phyloP scores from a whole-genome alignment of 306 rosid genomes.

The Luffa acutangula region DNA sequence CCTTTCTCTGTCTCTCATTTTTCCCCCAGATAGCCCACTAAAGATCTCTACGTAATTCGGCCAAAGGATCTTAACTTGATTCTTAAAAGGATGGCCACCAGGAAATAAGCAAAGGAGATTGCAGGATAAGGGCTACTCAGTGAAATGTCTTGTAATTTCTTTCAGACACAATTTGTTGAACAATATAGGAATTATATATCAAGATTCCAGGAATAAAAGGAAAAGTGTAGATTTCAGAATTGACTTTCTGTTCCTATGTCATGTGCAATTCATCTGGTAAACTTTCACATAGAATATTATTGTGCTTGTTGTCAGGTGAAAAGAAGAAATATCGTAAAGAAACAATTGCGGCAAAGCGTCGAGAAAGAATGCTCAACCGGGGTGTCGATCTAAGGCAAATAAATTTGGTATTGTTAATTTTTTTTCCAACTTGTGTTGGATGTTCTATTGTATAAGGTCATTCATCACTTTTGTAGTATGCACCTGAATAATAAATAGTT shows the following conservation, averaged over 20 bases:
- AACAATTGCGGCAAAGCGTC: conserved; percentile 52
- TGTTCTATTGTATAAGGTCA: conserved; percentile 1
- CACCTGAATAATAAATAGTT: not conserved
- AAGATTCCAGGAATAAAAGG: not conserved
- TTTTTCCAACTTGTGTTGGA: not conserved
- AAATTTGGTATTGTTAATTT: conserved; percentile 35
- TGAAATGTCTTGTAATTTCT: not conserved
- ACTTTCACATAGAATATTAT: not conserved
- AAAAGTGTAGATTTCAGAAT: not conserved
- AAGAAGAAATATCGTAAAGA: conserved; percentile 77
- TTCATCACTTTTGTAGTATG: not conserved
- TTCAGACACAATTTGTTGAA: not conserved
- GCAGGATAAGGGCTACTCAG: not conserved
- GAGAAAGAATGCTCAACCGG: conserved; percentile 57
- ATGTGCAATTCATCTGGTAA: not conserved
- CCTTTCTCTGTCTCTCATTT: not conserved
- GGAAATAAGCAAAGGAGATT: not conserved
- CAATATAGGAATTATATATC: not conserved
- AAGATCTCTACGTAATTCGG: not conserved
- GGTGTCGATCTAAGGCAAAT: conserved; percentile 78
- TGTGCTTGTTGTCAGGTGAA: conserved; percentile 35
- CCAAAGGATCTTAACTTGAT: not conserved
- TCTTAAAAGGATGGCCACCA: not conserved
- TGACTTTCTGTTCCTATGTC: not conserved
- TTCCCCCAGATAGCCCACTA: not conserved